Evolutionary conservation across 768 basidiomycete genomes (phyloP), one percentile per base, ranked within the genome.

Genomic region (Rhizopogon rudus): DNA sequence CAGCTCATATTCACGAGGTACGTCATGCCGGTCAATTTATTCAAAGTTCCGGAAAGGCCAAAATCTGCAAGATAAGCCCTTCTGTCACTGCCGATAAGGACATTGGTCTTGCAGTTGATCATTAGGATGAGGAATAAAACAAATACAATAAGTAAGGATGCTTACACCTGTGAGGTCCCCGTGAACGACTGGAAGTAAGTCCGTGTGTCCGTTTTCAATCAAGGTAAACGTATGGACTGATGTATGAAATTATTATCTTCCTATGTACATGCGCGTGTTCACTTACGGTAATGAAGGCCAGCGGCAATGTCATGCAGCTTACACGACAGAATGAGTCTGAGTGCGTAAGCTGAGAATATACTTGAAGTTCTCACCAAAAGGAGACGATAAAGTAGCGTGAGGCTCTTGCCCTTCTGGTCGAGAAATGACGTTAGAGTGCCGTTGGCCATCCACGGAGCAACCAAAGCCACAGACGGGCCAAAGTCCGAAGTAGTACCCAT

Each of bases 61-160:
- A 77, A 77, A 53, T 77, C 77, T 55, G 71, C 72, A 14, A 79
- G 59, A 16, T 67, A 67, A 5, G 71, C 75, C 25, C 67, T 68
- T 25, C 70, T 66, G n/a, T 73, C 58, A 56, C 72, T 69, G 52
- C 73, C 71, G 43, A 79, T 71, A n/a, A 77, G 68, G 17, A 51
- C 28, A 31, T 55, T 55, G 3, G 41, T 31, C 48, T 55, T 16
- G 35, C 1, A 13, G 35, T 35, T 4, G 35, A 12, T 35, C 12
- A 35, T 12, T 12, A 35, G 35, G 35, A 35, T 50, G 28, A 48
- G 16, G 16, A 16, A 40, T 25, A 6, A 13, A 22, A 14, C n/a
- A 35, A 12, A 35, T 14, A 9, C 2, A 35, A 40, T 3, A 5
- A 37, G 20, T 16, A 14, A 29, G 5, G 7, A 44, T 10, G 3